Conservation (phyloP, 257 asterid genomes). For the Solanum megistacrolobum region DNA sequence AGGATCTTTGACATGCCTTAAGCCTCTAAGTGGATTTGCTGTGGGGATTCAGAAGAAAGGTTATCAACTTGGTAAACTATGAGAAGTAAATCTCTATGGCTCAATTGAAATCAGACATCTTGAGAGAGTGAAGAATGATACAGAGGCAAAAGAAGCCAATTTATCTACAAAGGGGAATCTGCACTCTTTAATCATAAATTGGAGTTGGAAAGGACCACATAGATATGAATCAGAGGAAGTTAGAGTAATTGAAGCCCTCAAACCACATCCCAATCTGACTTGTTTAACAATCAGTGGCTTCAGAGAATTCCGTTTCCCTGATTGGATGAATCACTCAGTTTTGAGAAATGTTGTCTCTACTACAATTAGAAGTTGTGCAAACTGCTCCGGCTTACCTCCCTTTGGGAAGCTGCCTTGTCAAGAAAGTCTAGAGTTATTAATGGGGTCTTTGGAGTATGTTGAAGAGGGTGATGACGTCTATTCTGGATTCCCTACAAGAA, state of each 20-base stretch:
- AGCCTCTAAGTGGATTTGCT: accelerated
- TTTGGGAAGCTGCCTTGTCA: not conserved
- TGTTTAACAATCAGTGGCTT: not conserved
- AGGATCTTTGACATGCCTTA: not conserved
- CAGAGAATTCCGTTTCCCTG: not conserved
- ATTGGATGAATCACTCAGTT: not conserved
- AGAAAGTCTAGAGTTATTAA: too few relatives aligned
- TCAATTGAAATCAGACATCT: accelerated
- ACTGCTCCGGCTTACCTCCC: not conserved
- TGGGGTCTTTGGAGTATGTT: too few relatives aligned
- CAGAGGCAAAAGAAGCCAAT: accelerated
- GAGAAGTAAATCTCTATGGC: not conserved
- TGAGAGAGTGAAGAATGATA: not conserved
- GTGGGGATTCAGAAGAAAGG: not conserved
- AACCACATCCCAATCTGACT: not conserved
- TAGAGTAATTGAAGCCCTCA: not conserved
- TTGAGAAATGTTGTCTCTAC: not conserved
- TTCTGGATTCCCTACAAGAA: too few relatives aligned
- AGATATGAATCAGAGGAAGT: not conserved
- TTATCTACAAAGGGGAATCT: not conserved
- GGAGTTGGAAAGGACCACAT: not conserved
- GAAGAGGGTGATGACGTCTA: too few relatives aligned
- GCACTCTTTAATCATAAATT: not conserved
- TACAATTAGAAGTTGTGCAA: accelerated
- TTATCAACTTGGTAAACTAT: not conserved